Evolutionary conservation across 2,329 filamentous ascomycete species (phyloP), one percentile per base, ranked within the genome.

Genomic region (Botrytis pseudocinerea): DNA sequence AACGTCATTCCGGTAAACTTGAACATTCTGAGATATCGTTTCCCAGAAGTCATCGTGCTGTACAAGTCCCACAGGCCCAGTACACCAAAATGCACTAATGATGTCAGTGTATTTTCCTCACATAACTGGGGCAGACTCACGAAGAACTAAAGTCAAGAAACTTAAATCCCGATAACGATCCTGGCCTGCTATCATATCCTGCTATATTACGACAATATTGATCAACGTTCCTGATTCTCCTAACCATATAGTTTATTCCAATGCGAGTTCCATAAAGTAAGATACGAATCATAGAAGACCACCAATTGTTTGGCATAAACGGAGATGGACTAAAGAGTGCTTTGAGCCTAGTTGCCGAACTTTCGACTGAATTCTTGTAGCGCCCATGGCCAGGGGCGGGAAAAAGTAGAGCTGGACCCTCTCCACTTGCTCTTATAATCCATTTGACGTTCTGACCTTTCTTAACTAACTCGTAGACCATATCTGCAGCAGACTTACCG

Each of bases 1-100:
- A 61, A 80, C 73, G 54, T 76, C 73, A 8, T 59, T 62, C 20
- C 68, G 59, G 32, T 70, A 44, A 6, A 70, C 46, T 38, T 46
- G 68, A 59, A 61, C 54, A 57, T 78, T 76, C 20, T 78, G 74
- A n/a, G 78, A 76, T 44, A 80, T 75, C 10, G 75, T 76, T 57
- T 78, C 72, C 70, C 76, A 79, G 73, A 80, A 79, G 69, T 79
- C 78, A 32, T 75, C 72, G 59, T 79, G 78, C 68, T 80, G 76
- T 28, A 77, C 75, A 38, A 78, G 76, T 59, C 79, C 79, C 28
- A 76, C 77, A 6, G 78, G 78, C 40, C 76, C 74, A 66, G 78
- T 79, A 66, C 77, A 76, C 78, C 77, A 79, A 54, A 80, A 79
- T 22, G 69, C 59, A 48, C 69, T 71, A 28, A n/a, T 28, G 7